Conservation (phyloP, 2,329 filamentous ascomycete species). For the Nigrospora sphaerica region DNA sequence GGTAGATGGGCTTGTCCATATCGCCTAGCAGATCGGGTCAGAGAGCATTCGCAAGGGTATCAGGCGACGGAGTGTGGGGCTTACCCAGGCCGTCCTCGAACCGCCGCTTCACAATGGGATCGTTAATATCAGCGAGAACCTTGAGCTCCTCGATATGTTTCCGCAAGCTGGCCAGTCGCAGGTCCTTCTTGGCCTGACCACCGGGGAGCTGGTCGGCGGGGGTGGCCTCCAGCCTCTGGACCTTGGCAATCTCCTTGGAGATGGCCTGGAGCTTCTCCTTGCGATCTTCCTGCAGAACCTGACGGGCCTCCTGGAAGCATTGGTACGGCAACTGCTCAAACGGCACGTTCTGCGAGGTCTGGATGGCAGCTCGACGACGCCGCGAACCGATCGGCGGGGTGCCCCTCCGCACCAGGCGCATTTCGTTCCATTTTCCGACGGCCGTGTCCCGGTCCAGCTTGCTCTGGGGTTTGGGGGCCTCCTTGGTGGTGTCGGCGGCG, state of each 20-base stretch:
- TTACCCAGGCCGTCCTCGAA: slow-evolving; percentile 88
- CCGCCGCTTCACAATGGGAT: slow-evolving; percentile 84
- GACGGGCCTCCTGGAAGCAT: slow-evolving; percentile 93
- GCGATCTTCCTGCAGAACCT: slow-evolving; percentile 72
- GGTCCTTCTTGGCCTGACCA: slow-evolving; percentile 58
- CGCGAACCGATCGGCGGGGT: slow-evolving; percentile 74
- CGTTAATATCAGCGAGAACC: slow-evolving; percentile 89
- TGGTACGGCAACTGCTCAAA: slow-evolving; percentile 96
- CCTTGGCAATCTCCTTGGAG: slow-evolving; percentile 56
- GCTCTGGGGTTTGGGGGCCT: slow-evolving; percentile 19
- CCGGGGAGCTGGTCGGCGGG: slow-evolving; percentile 51
- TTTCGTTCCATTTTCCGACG: slow-evolving; percentile 55
- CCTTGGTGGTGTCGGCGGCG: slow-evolving; percentile 5
- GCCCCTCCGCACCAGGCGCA: slow-evolving; percentile 60
- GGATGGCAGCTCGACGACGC: slow-evolving; percentile 69
- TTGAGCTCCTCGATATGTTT: slow-evolving; percentile 71
- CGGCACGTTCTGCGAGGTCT: slow-evolving; percentile 59
- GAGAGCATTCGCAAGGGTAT: slow-evolving; percentile 1
- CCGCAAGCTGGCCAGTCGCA: slow-evolving; percentile 61
- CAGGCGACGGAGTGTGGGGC: slow-evolving; percentile 16
- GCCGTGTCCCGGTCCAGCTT: slow-evolving; percentile 64
- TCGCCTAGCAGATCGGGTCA: slow-evolving; percentile 53
- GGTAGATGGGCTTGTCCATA: slow-evolving; percentile 95
- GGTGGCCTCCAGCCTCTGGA: slow-evolving; percentile 58
- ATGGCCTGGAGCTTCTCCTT: slow-evolving; percentile 74